Evolutionary conservation across 148 eudicot genomes (phyloP), one percentile per base, ranked within the genome.

Genomic region (Simmondsia chinensis): DNA sequence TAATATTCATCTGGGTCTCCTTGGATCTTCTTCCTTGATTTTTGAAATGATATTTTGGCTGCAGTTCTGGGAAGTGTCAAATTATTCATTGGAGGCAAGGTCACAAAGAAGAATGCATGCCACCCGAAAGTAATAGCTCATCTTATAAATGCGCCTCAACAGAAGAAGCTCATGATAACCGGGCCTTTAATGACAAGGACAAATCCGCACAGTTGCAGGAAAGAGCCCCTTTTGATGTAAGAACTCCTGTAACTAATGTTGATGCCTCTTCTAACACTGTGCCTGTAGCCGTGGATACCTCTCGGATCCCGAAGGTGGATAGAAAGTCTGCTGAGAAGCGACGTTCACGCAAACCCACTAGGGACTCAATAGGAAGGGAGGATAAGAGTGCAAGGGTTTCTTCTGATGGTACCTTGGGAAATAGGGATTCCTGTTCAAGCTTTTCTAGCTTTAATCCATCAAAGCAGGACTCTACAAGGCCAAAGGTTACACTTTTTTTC

Each of bases 11-110:
- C 31, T 45, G 14, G 31, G 15, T 16, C 40, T 34, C 9, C 24
- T 4, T 18, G 42, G n/a, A 22, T 43, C 43, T 16, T 43, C 13
- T 22, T 37, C 16, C 22, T 61, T 64, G 64, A 41, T 22, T 32
- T 31, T 10, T 17, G 37, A 8, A 15, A 30, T 50, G 43, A 43
- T 48, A 44, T 44, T 26, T 23, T 65, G 47, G 63, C 29, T 75
- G 76, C 73, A 88, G 97, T 65, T 88, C 97, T 50, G 97, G 97
- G 27, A 89, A 75, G 68, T 84, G 95, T 53, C 97, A 89, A 57
- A 89, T 89, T 69, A 48, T 79, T 45, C 95, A 89, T 59, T 89
- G 97, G 97, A 84, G 97, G 72, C 75, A 77, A 65, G 79, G 79
- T 52, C 97, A 89, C 77, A 89, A 81, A 69, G 93, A 77, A n/a